These are phyloP conservation scores for Gypsophila paniculata DNA, from an alignment of 179 eudicot species.

Conservation along the genomic window DNA sequence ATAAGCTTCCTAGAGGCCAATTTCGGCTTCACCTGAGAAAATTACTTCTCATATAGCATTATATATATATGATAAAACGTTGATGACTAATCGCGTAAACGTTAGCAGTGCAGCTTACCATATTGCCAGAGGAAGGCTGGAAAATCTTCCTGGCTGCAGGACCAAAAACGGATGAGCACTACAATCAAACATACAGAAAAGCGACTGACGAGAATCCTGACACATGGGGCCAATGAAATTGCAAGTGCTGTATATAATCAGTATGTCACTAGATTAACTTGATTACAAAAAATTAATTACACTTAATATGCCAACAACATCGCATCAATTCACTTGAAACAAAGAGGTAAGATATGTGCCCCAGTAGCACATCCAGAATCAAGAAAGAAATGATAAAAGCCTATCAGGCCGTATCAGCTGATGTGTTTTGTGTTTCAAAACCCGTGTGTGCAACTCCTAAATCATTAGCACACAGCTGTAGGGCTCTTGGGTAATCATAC, in stretches of 20 bases:
- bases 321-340: no score
- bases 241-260: slow-evolving; percentile 4
- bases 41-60: slow-evolving; percentile 6
- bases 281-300: no score
- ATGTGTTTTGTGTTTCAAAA: neutral
- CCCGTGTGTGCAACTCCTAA: neutral
- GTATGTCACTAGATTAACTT: neutral
- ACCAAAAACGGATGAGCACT: slow-evolving; percentile 20
- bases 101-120: slow-evolving; percentile 38
- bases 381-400: neutral
- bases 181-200: neutral
- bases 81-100: neutral
- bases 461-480: neutral
- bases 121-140: slow-evolving; percentile 36
- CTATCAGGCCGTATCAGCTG: neutral
- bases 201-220: neutral
- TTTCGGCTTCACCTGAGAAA: slow-evolving; percentile 44
- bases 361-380: neutral
- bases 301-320: no score
- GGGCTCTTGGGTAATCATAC: neutral
- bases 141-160: slow-evolving; percentile 50
- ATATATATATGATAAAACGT: neutral
- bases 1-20: slow-evolving; percentile 39
- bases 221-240: slow-evolving; percentile 1
- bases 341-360: neutral